phyloP scores from a whole-genome alignment of 306 rosid genomes.

The Acacia acuminata region DNA sequence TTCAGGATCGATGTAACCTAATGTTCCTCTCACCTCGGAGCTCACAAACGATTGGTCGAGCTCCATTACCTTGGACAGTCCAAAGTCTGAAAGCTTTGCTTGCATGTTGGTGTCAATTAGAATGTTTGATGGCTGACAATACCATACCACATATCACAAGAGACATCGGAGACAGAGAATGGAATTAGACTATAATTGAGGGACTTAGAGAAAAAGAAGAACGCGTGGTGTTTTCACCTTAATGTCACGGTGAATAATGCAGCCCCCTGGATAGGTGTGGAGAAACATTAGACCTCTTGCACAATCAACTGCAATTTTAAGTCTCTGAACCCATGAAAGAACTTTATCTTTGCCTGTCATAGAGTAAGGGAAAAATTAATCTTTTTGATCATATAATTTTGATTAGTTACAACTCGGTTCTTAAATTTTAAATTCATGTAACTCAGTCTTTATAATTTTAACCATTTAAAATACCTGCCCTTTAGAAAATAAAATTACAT shows the following conservation, averaged over 20 bases:
- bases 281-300: slow-evolving; percentile 72
- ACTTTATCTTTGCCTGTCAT: slow-evolving; percentile 48
- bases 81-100: slow-evolving; percentile 76
- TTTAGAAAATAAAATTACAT: too few relatives aligned
- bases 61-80: slow-evolving; percentile 63
- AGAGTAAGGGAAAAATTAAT: neutral
- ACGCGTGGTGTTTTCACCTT: slow-evolving; percentile 38
- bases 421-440: too few relatives aligned
- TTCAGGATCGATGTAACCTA: slow-evolving; percentile 77
- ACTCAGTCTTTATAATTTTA: too few relatives aligned
- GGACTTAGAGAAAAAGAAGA: neutral
- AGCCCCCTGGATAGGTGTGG: slow-evolving; percentile 58
- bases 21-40: slow-evolving; percentile 78
- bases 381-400: too few relatives aligned
- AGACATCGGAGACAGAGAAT: neutral
- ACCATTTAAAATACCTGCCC: too few relatives aligned
- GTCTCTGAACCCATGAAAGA: slow-evolving; percentile 65
- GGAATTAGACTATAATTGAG: neutral
- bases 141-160: neutral
- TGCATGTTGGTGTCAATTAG: slow-evolving; percentile 52
- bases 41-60: slow-evolving; percentile 57
- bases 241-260: slow-evolving; percentile 74
- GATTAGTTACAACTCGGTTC: too few relatives aligned
- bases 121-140: slow-evolving; percentile 68
- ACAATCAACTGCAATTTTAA: slow-evolving; percentile 56